A percentile compares a stretch with the other conserved stretches of the same genome.
phyloP scores from a whole-genome alignment of 2,329 filamentous ascomycete species.

The Calonectria ilicicola region DNA sequence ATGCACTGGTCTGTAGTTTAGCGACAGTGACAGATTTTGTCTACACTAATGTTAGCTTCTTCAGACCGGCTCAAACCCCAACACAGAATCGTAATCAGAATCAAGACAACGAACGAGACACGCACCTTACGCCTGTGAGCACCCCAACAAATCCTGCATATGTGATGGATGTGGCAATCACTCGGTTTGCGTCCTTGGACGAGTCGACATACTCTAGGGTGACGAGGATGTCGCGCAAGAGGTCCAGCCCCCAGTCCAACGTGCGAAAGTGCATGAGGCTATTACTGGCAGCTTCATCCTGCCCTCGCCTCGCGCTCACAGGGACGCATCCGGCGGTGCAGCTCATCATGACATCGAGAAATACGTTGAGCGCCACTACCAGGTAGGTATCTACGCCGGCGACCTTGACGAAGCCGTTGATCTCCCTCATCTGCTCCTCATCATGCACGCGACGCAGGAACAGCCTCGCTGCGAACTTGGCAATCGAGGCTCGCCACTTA shows the following conservation, averaged over 20 bases:
- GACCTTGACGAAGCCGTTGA: slow-evolving; percentile 63
- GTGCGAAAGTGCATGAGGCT: slow-evolving; percentile 64
- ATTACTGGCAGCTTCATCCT: slow-evolving; percentile 17
- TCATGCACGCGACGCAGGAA: slow-evolving; percentile 63
- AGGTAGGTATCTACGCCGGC: slow-evolving; percentile 63
- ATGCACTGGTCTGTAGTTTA: neutral
- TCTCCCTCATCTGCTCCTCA: slow-evolving; percentile 67
- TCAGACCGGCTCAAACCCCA: neutral
- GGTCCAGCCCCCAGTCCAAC: slow-evolving; percentile 29
- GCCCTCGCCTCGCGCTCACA: neutral
- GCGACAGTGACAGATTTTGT: neutral
- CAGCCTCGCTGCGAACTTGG: slow-evolving; percentile 54
- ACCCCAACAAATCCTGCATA: neutral
- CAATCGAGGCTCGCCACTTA: slow-evolving; percentile 29
- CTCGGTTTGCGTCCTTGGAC: slow-evolving; percentile 41
- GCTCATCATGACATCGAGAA: slow-evolving; percentile 71
- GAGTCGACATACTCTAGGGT: slow-evolving; percentile 27
- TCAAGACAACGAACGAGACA: neutral
- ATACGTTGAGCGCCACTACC: slow-evolving; percentile 68
- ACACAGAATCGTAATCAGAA: no score
- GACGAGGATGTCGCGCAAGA: slow-evolving; percentile 21
- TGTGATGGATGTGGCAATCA: slow-evolving; percentile 60
- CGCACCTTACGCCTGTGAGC: neutral
- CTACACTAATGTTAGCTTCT: neutral
- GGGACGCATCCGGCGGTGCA: slow-evolving; percentile 67